Conservation (phyloP, 2,329 filamentous ascomycete species). For the Penicillium sp. region DNA sequence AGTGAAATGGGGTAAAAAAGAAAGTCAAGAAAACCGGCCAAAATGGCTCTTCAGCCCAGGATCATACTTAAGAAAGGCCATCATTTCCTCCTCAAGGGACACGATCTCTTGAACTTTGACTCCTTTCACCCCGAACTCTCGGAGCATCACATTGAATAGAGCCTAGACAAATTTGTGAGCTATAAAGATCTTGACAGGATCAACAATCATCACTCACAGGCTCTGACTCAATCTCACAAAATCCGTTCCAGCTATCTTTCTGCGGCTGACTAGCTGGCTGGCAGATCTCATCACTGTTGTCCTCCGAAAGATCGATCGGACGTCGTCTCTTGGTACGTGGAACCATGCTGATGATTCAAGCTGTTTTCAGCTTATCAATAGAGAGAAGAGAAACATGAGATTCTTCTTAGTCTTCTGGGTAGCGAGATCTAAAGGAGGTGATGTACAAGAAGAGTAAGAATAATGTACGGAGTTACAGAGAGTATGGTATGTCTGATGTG, state of each 20-base stretch:
- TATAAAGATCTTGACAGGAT: neutral
- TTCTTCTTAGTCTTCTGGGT: neutral
- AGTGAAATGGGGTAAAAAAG: neutral
- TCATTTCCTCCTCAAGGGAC: slow-evolving; percentile 65
- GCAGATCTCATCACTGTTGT: slow-evolving; percentile 29
- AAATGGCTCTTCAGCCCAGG: neutral
- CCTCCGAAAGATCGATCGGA: slow-evolving; percentile 18
- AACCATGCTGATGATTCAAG: slow-evolving; percentile 25
- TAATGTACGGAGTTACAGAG: neutral
- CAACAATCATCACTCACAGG: slow-evolving; percentile 57
- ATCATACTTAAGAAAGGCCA: slow-evolving; percentile 63
- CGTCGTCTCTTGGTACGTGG: slow-evolving; percentile 31
- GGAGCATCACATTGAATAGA: slow-evolving; percentile 82
- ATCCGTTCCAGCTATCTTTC: slow-evolving; percentile 48
- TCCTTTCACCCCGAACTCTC: slow-evolving; percentile 71
- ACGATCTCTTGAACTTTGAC: slow-evolving; percentile 77
- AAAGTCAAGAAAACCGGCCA: neutral
- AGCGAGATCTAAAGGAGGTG: neutral
- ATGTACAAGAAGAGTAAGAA: neutral
- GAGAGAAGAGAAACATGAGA: neutral
- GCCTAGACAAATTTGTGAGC: slow-evolving; percentile 50
- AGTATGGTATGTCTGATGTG: neutral
- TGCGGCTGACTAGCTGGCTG: slow-evolving; percentile 36
- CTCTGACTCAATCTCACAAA: slow-evolving; percentile 80
- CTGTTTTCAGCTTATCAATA: neutral